These are phyloP conservation scores for Penicillium sclerotigenum DNA, from an alignment of 2,329 filamentous ascomycete genomes.

Conservation along the genomic window DNA sequence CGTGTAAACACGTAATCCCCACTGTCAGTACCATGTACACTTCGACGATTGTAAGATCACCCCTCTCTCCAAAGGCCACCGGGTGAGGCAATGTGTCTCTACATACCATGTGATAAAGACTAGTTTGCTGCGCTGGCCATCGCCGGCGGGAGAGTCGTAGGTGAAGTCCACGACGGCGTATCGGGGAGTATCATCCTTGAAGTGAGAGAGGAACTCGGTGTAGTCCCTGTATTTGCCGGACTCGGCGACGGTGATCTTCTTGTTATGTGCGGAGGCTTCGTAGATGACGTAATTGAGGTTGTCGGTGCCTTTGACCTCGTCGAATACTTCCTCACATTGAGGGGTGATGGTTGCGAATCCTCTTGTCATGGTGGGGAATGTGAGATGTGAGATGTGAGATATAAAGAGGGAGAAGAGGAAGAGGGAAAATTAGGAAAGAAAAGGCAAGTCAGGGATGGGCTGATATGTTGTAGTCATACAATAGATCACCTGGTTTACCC, in stretches of 20 bases:
- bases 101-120: slow-evolving; percentile 23
- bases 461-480: background rate
- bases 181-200: slow-evolving; percentile 15
- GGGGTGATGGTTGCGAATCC: slow-evolving; percentile 20
- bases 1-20: too few relatives aligned
- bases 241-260: slow-evolving; percentile 16
- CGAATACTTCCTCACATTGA: slow-evolving; percentile 18
- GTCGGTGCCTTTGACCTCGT: slow-evolving; percentile 19
- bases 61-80: background rate
- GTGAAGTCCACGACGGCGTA: slow-evolving; percentile 18
- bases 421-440: background rate
- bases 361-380: slow-evolving; percentile 14
- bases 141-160: slow-evolving; percentile 15
- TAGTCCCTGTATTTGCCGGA: slow-evolving; percentile 20
- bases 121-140: slow-evolving; percentile 16
- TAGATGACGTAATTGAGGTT: slow-evolving; percentile 20
- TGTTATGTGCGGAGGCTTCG: slow-evolving; percentile 18
- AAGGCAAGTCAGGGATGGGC: background rate
- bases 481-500: background rate
- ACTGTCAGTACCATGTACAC: background rate
- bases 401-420: background rate
- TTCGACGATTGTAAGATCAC: background rate
- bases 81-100: background rate
- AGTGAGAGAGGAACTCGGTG: slow-evolving; percentile 12
- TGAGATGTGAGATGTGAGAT: background rate